These are phyloP conservation scores for Cutaneotrichosporon dermatis DNA, from an alignment of 1,284 basidiomycete genomes.

Conservation along the genomic window DNA sequence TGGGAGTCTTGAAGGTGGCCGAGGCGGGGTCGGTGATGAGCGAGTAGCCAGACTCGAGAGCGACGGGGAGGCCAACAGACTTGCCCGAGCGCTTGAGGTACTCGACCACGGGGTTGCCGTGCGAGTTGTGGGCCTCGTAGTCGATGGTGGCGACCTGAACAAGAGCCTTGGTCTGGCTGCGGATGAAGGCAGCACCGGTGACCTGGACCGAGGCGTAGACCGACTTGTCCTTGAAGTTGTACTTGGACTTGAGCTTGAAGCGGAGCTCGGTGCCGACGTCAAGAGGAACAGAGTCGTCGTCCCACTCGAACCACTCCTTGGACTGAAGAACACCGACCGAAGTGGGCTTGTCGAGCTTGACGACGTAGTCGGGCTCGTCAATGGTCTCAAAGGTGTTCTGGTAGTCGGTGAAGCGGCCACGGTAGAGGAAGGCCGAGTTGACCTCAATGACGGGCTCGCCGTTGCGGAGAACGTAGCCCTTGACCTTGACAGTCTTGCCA, in stretches of 20 bases:
- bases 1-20: slow-evolving; percentile 67
- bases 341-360: slow-evolving; percentile 70
- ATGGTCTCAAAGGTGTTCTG: slow-evolving; percentile 91
- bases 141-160: slow-evolving; percentile 83
- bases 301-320: slow-evolving; percentile 98
- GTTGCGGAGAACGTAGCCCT: slow-evolving; percentile 73
- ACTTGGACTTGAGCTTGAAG: slow-evolving; percentile 81
- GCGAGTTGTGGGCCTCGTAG: slow-evolving; percentile 77
- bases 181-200: slow-evolving; percentile 76
- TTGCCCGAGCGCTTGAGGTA: slow-evolving; percentile 88
- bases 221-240: slow-evolving; percentile 85
- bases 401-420: slow-evolving; percentile 88
- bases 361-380: slow-evolving; percentile 81
- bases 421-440: slow-evolving; percentile 91
- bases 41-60: slow-evolving; percentile 80
- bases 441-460: slow-evolving; percentile 85
- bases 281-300: slow-evolving; percentile 72
- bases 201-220: slow-evolving; percentile 79
- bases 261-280: slow-evolving; percentile 75
- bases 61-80: slow-evolving; percentile 67
- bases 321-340: slow-evolving; percentile 84
- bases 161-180: slow-evolving; percentile 77
- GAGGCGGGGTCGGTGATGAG: slow-evolving; percentile 60
- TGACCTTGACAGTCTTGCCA: slow-evolving; percentile 90
- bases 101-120: slow-evolving; percentile 88